Conservation (phyloP, 257 asterid species). For the Nyctanthes arbortristis region DNA sequence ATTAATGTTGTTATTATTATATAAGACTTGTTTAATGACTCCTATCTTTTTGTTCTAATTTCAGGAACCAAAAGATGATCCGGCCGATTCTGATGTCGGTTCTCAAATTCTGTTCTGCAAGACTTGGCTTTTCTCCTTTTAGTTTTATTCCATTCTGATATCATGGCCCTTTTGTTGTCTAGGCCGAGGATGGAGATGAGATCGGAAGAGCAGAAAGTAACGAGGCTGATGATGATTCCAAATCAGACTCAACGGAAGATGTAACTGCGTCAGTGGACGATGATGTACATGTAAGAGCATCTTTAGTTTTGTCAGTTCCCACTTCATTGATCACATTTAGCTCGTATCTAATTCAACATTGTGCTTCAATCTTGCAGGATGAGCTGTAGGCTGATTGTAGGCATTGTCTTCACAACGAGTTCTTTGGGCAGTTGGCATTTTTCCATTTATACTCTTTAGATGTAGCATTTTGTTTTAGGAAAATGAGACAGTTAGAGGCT, state of each 20-base stretch:
- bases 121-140: not conserved
- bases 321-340: not conserved
- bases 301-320: not conserved
- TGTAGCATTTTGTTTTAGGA: conserved; percentile 32
- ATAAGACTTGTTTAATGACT: not conserved
- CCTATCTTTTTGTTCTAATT: not conserved
- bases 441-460: conserved; percentile 20
- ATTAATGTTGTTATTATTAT: no score
- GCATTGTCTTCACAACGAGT: conserved; percentile 11
- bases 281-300: conserved; percentile 55
- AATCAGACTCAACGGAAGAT: conserved; percentile 45
- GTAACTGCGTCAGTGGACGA: conserved; percentile 37
- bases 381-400: conserved; percentile 51
- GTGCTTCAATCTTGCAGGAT: conserved; percentile 52
- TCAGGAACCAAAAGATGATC: conserved; percentile 38
- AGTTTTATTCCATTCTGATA: not conserved
- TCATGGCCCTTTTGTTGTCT: conserved; percentile 2
- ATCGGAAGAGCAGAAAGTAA: conserved; percentile 33
- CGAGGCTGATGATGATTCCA: conserved; percentile 48
- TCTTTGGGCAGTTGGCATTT: conserved; percentile 20
- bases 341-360: not conserved
- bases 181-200: conserved; percentile 79
- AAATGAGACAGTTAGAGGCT: conserved; percentile 33
- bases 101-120: not conserved
- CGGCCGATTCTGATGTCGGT: conserved; percentile 44